A percentile compares a stretch with the other conserved stretches of the same genome.
phyloP scores from a whole-genome alignment of 768 basidiomycete genomes.

The Amanita muscaria region DNA sequence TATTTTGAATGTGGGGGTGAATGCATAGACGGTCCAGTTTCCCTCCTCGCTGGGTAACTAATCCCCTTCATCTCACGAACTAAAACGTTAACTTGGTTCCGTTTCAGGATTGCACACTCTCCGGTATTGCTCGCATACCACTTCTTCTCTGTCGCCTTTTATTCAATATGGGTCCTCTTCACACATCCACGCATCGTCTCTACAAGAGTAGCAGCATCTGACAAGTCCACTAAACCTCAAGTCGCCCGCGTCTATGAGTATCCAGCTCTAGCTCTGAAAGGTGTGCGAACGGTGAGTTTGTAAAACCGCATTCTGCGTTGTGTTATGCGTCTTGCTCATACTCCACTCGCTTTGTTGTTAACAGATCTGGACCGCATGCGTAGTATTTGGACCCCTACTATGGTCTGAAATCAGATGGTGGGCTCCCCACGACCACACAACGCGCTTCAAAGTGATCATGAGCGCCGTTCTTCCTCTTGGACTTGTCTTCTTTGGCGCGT shows the following conservation, averaged over 20 bases:
- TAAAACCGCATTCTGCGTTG: no score
- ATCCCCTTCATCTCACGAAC: no score
- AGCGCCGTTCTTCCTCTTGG: neutral
- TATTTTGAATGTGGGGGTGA: conserved; percentile 94
- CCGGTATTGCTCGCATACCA: conserved; percentile 76
- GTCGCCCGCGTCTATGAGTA: conserved; percentile 51
- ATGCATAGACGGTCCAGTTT: conserved; percentile 81
- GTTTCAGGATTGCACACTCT: conserved; percentile 79
- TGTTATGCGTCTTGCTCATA: no score
- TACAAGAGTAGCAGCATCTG: conserved; percentile 28
- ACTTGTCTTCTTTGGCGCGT: neutral
- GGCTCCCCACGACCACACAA: conserved; percentile 22
- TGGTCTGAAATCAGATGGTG: conserved; percentile 85
- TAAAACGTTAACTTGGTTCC: no score
- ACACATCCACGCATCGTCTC: conserved; percentile 33
- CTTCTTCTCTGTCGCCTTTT: conserved; percentile 94
- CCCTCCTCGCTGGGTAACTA: conserved; percentile 85
- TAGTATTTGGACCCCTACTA: conserved; percentile 83
- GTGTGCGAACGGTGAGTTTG: conserved; percentile 66
- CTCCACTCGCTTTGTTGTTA: neutral
- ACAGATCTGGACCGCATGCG: conserved; percentile 83
- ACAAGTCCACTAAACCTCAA: conserved; percentile 25
- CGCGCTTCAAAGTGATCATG: neutral
- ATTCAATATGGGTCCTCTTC: conserved; percentile 88
- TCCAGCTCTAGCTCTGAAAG: conserved; percentile 54